Base-by-base conservation (phyloP, 2,329 filamentous ascomycete species). In the Pleoardoris graminearum region DNA sequence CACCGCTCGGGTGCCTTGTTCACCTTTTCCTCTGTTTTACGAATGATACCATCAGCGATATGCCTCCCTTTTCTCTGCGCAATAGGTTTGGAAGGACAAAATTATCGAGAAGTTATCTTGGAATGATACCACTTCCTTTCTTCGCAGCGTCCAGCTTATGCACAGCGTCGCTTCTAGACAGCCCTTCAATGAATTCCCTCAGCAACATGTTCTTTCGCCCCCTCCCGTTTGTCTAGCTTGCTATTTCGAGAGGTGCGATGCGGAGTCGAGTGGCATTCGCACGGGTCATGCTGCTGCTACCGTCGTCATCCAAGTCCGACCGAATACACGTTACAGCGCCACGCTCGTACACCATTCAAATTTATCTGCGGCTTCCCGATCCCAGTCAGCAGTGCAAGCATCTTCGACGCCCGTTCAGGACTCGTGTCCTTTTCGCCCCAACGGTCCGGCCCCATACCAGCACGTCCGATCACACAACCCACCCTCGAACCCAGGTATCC, bases 41-140 rank as follows among this genome's bases (percentile, higher is more conserved):
- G 44, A 46, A 55, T 51, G 53, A 55, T 55, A 55, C 53, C 53
- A 51, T 41, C 38, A 50, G 41, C 35, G 41, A 25, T 22, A 41
- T 43, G 22, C 49, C 22, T 45, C 14, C 37, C 8, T 36, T 36
- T 23, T 35, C 4, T 19, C 35, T 42, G 21, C 27, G 27, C 27
- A 42, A 22, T 21, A 23, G 11, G 36, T 41, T 19, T 21, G 36
- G 27, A 23, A 32, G 14, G 23, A 27, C 25, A 48, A 42, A 41
- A 36, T 12, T 41, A 33, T 49, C 16, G 44, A 37, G 22, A 37
- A 30, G 44, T 47, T 47, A 37, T 38, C 33, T 47, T 41, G 37
- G 46, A 36, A 48, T 48, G 46, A 48, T 44, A 50, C 36, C 48
- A 50, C 42, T 25, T 17, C 12, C 10, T 8, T 30, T 37, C 8